These are phyloP conservation scores for Ascochyta rabiei DNA, from an alignment of 2,329 filamentous ascomycete genomes.

Conservation along the genomic window DNA sequence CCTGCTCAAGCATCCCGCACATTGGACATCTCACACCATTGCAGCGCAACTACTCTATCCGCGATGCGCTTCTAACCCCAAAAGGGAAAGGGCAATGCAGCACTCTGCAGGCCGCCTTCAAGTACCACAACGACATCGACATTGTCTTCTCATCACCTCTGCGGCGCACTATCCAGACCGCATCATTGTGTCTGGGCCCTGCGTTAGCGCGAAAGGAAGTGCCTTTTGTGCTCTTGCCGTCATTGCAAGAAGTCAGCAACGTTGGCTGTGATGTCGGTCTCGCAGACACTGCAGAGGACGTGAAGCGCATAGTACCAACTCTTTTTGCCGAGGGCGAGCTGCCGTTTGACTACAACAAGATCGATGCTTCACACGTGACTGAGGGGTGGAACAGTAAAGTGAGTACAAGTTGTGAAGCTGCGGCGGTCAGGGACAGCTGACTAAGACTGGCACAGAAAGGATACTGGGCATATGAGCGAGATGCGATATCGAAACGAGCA, in stretches of 20 bases:
- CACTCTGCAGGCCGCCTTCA: conserved; percentile 66
- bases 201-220: conserved; percentile 44
- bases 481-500: conserved; percentile 39
- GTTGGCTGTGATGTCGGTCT: conserved; percentile 77
- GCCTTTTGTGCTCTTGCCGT: conserved; percentile 68
- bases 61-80: conserved; percentile 78
- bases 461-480: conserved; percentile 39
- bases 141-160: conserved; percentile 80
- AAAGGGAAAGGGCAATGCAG: conserved; percentile 78
- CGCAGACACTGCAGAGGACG: conserved; percentile 48
- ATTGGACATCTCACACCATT: conserved; percentile 51
- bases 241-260: conserved; percentile 78
- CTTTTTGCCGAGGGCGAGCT: conserved; percentile 63
- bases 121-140: conserved; percentile 63
- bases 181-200: conserved; percentile 70
- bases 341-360: conserved; percentile 51
- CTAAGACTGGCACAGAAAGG: conserved; percentile 27
- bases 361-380: conserved; percentile 68
- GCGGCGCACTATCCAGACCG: conserved; percentile 80
- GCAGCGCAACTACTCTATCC: conserved; percentile 70
- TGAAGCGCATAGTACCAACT: conserved; percentile 48
- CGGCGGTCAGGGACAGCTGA: conserved; percentile 2
- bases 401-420: conserved; percentile 1
- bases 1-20: background rate
- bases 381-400: conserved; percentile 76